A percentile compares a stretch with the other conserved stretches of the same genome.
Conservation (phyloP, 2,329 filamentous ascomycete genomes). For the Fusarium hostae region DNA sequence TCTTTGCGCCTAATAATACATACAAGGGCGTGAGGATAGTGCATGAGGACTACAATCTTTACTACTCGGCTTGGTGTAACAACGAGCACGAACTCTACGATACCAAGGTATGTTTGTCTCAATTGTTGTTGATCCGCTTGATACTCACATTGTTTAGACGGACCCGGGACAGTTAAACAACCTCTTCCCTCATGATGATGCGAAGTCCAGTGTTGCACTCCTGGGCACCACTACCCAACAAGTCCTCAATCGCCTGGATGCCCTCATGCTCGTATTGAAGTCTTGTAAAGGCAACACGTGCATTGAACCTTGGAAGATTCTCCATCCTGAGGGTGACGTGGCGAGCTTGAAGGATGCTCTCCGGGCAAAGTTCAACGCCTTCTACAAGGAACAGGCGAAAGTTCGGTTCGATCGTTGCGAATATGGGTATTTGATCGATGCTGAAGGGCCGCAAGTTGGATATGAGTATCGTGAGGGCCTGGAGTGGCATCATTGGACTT, state of each 20-base stretch:
- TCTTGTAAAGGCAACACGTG: conserved; percentile 67
- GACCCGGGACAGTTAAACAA: conserved; percentile 66
- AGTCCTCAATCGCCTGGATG: conserved; percentile 64
- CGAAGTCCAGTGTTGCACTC: conserved; percentile 21
- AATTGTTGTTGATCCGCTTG: rapidly evolving
- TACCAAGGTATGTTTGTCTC: conserved; percentile 53
- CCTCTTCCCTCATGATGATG: conserved; percentile 37
- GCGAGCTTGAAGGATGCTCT: conserved; percentile 63
- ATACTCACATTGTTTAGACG: conserved; percentile 48
- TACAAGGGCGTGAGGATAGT: conserved; percentile 71
- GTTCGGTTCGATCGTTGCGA: conserved; percentile 66
- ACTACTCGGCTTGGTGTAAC: conserved; percentile 76
- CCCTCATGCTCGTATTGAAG: conserved; percentile 69
- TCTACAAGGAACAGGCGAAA: conserved; percentile 60
- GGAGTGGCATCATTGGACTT: conserved; percentile 46
- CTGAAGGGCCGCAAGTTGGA: conserved; percentile 63
- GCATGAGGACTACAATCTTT: conserved; percentile 65
- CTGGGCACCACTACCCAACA: conserved; percentile 45
- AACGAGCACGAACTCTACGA: conserved; percentile 76
- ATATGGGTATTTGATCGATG: conserved; percentile 64
- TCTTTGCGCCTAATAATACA: conserved; percentile 58
- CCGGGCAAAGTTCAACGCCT: conserved; percentile 58
- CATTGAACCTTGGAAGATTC: conserved; percentile 64
- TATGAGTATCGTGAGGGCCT: conserved; percentile 44
- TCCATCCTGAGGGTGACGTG: conserved; percentile 66